Evolutionary conservation across 345 rosid genomes (phyloP).

Genomic region (Gossypium arboreum): DNA sequence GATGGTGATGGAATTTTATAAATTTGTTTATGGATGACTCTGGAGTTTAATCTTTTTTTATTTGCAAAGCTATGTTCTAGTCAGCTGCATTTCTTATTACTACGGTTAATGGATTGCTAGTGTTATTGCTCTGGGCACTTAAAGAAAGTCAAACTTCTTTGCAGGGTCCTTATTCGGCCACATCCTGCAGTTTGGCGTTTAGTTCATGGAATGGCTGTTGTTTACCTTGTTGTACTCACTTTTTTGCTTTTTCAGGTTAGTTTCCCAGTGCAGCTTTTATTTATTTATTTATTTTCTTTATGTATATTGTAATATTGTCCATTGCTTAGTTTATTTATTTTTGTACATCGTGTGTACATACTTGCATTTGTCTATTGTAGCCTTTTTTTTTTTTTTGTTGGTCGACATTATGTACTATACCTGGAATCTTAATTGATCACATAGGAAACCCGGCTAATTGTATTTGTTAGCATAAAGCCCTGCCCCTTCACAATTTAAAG

Average conservation of each 20-base stretch:
- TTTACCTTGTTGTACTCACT: constrained; percentile 86
- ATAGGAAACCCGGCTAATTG: neutral
- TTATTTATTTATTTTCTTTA: neutral
- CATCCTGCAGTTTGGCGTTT: constrained; percentile 98
- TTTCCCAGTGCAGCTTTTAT: constrained; percentile 8
- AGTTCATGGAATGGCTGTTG: constrained; percentile 97
- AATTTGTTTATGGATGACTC: neutral
- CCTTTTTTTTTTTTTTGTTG: neutral
- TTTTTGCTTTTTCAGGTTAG: constrained; percentile 97
- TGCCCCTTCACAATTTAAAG: neutral
- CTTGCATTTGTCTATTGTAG: neutral
- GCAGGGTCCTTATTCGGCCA: constrained; percentile 88
- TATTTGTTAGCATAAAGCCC: neutral
- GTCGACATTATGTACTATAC: neutral
- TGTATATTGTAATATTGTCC: neutral
- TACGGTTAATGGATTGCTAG: neutral
- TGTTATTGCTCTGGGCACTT: neutral
- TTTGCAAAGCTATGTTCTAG: neutral
- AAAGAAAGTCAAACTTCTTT: constrained; percentile 10
- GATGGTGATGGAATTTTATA: neutral
- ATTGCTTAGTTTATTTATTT: neutral
- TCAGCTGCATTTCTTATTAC: neutral
- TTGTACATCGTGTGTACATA: neutral
- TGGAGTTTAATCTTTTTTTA: neutral
- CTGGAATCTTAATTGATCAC: neutral